These are phyloP conservation scores for Phlyctochytrium bullatum DNA, from an alignment of 192 early-diverging fungal species.

Conservation along the genomic window DNA sequence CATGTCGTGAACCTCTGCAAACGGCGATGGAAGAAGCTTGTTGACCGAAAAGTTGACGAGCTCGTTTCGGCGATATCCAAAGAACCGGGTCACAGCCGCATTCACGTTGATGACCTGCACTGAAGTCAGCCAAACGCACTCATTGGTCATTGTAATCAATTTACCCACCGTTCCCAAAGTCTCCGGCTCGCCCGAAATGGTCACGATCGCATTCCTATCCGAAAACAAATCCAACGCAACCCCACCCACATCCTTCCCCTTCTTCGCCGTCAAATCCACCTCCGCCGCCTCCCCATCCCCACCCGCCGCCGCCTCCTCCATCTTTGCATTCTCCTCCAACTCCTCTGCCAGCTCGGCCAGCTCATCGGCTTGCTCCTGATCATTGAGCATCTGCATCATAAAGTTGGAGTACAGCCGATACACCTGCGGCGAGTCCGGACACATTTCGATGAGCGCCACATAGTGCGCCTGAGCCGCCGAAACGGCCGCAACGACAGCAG, in stretches of 20 bases:
- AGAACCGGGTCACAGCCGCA: conserved; percentile 11
- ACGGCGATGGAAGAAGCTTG: conserved; percentile 41
- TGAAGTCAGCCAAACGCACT: not conserved
- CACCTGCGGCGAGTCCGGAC: conserved; percentile 30
- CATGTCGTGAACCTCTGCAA: conserved; percentile 31
- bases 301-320: not conserved
- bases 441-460: conserved; percentile 32
- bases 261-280: conserved; percentile 2
- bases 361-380: conserved; percentile 33
- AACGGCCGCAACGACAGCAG: conserved; percentile 29
- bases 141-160: not conserved
- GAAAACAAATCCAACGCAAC: conserved; percentile 22
- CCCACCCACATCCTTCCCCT: no score
- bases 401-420: conserved; percentile 44
- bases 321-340: conserved; percentile 33
- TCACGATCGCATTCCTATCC: conserved; percentile 32
- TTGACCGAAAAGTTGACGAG: conserved; percentile 29
- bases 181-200: conserved; percentile 36
- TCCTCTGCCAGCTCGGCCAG: conserved; percentile 43
- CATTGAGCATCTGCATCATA: conserved; percentile 42
- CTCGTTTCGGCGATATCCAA: conserved; percentile 27
- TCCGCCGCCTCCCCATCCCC: conserved; percentile 13
- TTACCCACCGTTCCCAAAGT: conserved; percentile 22
- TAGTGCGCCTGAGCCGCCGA: conserved; percentile 38
- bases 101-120: conserved; percentile 17